phyloP scores from a whole-genome alignment of 495 filamentous ascomycete genomes.

The Podospora didyma region DNA sequence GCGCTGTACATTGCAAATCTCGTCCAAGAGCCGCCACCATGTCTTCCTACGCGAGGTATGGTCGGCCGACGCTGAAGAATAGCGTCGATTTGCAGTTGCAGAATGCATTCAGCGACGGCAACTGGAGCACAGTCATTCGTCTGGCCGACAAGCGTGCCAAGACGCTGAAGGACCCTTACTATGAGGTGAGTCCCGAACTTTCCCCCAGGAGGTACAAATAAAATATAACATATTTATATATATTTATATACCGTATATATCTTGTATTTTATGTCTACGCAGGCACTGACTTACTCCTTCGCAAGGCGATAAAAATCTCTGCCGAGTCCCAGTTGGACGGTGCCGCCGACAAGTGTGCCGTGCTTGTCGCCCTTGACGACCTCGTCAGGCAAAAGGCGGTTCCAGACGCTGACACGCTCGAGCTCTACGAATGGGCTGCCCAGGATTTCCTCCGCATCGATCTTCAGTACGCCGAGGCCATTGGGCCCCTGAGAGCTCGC shows the following conservation, averaged over 20 bases:
- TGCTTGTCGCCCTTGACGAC: slow-evolving; percentile 31
- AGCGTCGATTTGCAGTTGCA: slow-evolving; percentile 36
- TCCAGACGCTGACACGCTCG: slow-evolving; percentile 37
- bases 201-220: too few relatives aligned
- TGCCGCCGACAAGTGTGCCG: slow-evolving; percentile 28
- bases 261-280: neutral
- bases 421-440: slow-evolving; percentile 40
- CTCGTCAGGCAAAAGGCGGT: slow-evolving; percentile 35
- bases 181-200: slow-evolving; percentile 41
- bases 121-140: slow-evolving; percentile 38
- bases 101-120: slow-evolving; percentile 37
- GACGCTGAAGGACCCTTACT: slow-evolving; percentile 42
- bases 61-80: slow-evolving; percentile 30
- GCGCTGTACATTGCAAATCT: neutral
- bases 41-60: slow-evolving; percentile 22
- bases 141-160: slow-evolving; percentile 40
- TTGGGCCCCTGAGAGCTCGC: slow-evolving; percentile 37
- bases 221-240: too few relatives aligned
- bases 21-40: slow-evolving; percentile 9
- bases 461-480: slow-evolving; percentile 33
- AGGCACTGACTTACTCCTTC: slow-evolving; percentile 3
- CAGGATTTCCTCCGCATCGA: slow-evolving; percentile 22
- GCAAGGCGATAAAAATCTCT: slow-evolving; percentile 39
- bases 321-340: slow-evolving; percentile 43
- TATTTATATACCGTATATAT: neutral